These are phyloP conservation scores for barley (Hordeum vulgare) DNA, from an alignment of 176 grass and related monocot genomes.

Conservation along the genomic window MorexV3_pseudomolecules_assembly NC_058524.1:14161876-14162375, in stretches of 20 bases:
- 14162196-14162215: no score
- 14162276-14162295: not conserved
- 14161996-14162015: not conserved
- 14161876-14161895: not conserved
- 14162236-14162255: no score
- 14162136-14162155: no score
- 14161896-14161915: not conserved
- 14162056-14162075: no score
- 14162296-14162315: not conserved
- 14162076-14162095: no score
- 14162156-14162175: no score
- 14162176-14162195: no score
- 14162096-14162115: no score
- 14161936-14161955: not conserved
- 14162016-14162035: not conserved
- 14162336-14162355: not conserved
- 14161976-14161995: not conserved
- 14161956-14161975: not conserved
- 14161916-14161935: not conserved
- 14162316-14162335: not conserved
- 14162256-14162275: not conserved
- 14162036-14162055: not conserved
- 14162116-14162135: no score
- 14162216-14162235: no score
- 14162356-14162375: not conserved